Conservation (phyloP, 2,329 filamentous ascomycete genomes). For the Paraphaeosphaeria sporulosa region DNA sequence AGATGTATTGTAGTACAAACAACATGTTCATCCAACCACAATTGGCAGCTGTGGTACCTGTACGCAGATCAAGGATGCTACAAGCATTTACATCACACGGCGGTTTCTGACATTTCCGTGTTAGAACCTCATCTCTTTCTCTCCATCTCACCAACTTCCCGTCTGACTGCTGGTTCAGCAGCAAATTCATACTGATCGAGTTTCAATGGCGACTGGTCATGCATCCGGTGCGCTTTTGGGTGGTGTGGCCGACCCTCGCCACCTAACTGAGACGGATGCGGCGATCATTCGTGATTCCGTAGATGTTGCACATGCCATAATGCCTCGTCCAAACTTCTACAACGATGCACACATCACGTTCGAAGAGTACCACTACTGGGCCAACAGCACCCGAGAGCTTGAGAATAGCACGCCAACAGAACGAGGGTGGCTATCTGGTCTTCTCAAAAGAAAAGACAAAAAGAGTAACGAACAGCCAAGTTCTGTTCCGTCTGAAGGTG, state of each 20-base stretch:
- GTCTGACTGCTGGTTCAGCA: neutral
- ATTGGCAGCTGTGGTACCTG: neutral
- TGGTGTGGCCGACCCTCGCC: neutral
- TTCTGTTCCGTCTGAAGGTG: neutral
- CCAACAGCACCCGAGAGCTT: slow-evolving; percentile 44
- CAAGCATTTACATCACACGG: neutral
- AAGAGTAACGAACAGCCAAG: slow-evolving; percentile 9
- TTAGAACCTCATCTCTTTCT: neutral
- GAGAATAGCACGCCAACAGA: slow-evolving; percentile 31
- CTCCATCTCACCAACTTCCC: neutral
- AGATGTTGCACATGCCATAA: neutral
- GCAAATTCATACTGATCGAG: neutral
- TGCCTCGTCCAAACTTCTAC: neutral
- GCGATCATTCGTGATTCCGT: neutral
- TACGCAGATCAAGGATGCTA: neutral
- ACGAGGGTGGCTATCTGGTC: slow-evolving; percentile 1
- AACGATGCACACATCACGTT: slow-evolving; percentile 31
- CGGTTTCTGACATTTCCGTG: neutral
- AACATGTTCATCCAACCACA: neutral
- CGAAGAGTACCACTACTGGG: slow-evolving; percentile 53
- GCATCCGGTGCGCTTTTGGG: slow-evolving; percentile 1
- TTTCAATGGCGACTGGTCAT: slow-evolving; percentile 3
- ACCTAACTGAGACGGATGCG: neutral
- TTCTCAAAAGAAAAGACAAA: slow-evolving; percentile 9
- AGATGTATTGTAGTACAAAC: neutral